Evolutionary conservation across 139 green algal genomes (phyloP), one percentile per base, ranked within the genome.

Genomic region (Closterium sp.): DNA sequence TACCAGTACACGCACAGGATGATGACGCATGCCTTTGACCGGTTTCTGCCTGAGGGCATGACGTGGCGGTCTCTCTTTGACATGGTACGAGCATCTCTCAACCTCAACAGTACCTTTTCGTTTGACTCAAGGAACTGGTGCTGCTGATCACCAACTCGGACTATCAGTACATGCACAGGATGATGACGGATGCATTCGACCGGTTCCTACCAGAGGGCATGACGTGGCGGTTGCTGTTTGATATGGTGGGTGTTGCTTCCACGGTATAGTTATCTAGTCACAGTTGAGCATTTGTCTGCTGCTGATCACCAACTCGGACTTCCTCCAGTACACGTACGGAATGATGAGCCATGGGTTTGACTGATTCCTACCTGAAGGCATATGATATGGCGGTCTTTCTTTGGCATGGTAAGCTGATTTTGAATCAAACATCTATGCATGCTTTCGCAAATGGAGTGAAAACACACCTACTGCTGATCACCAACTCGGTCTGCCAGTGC

Each of bases 401-500:
- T 99, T 89, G 97, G 98, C 96, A 98, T 98, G 97, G 97, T 93
- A 19, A 93, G 87, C 66, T n/a, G n/a, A n/a, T n/a, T n/a, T n/a
- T n/a, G n/a, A n/a, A n/a, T n/a, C n/a, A n/a, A n/a, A n/a, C n/a
- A n/a, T n/a, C n/a, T n/a, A n/a, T n/a, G n/a, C n/a, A n/a, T n/a
- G n/a, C n/a, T n/a, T n/a, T n/a, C n/a, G n/a, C n/a, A n/a, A n/a
- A n/a, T n/a, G n/a, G n/a, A n/a, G n/a, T n/a, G n/a, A n/a, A n/a
- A n/a, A n/a, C n/a, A n/a, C n/a, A n/a, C n/a, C 95, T 99, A 76
- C 94, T 99, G 94, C 97, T 99, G 83, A 99, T 99, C 94, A 99
- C 97, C 84, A 99, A 99, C 95, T 91, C 36, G 28, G 93, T 96
- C 76, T 98, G 96, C 88, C 83, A 97, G 55, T 76, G 25, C 55